Conservation (phyloP, 306 rosid species). For the Urtica urens region DNA sequence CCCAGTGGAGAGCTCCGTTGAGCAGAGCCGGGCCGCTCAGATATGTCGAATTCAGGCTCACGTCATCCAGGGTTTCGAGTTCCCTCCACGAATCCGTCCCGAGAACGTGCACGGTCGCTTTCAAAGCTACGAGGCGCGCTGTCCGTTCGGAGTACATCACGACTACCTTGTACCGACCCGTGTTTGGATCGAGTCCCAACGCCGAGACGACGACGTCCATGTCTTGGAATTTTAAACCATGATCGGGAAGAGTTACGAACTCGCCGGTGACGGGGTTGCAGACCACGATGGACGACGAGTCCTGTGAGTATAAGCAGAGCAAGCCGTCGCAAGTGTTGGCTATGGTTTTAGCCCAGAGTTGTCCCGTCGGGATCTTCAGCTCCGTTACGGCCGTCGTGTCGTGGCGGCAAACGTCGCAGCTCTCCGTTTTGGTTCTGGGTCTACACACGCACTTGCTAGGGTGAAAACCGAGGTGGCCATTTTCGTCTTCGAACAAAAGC, state of each 20-base stretch:
- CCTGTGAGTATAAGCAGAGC: conserved; percentile 1
- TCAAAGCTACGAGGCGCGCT: too few relatives aligned
- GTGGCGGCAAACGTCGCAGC: too few relatives aligned
- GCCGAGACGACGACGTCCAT: neutral
- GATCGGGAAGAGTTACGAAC: conserved; percentile 3
- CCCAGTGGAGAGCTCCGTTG: conserved; percentile 19
- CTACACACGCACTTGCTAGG: too few relatives aligned
- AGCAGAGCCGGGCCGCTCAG: neutral
- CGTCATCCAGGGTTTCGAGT: too few relatives aligned
- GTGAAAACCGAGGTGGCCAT: too few relatives aligned
- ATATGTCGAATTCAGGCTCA: neutral
- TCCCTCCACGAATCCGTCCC: conserved; percentile 13
- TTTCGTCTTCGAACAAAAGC: too few relatives aligned
- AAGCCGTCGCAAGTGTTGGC: conserved; percentile 10
- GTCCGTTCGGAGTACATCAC: neutral
- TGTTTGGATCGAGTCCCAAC: conserved; percentile 7
- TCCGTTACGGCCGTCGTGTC: too few relatives aligned
- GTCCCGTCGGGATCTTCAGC: too few relatives aligned
- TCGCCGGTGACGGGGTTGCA: conserved; percentile 14
- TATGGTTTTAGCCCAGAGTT: too few relatives aligned
- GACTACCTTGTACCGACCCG: conserved; percentile 9
- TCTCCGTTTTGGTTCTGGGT: too few relatives aligned
- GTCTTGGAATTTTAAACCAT: neutral
- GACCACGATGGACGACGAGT: neutral
- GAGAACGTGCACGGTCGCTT: conserved; percentile 6